Evolutionary conservation across 2,329 filamentous ascomycete genomes (phyloP).

Genomic region (Emericellopsis cladophorae): DNA sequence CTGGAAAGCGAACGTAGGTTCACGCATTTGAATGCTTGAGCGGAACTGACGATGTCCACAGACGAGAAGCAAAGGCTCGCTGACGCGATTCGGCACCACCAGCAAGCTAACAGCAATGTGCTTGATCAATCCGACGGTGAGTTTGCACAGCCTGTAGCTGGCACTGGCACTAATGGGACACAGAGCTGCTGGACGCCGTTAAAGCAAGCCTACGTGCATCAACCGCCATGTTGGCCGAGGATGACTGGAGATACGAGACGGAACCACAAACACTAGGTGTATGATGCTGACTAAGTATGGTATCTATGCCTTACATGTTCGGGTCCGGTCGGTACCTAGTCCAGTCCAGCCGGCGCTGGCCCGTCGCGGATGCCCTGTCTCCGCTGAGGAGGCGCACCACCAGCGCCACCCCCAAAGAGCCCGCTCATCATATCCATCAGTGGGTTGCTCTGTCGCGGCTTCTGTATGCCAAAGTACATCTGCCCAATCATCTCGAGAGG

Average conservation of each 20-base stretch:
- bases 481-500: conserved; percentile 79
- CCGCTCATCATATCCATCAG: conserved; percentile 97
- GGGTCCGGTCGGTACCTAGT: conserved; percentile 22
- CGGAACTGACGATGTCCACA: conserved; percentile 10
- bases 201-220: conserved; percentile 59
- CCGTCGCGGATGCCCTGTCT: conserved; percentile 32
- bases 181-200: conserved; percentile 58
- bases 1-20: conserved; percentile 41
- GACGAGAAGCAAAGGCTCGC: conserved; percentile 47
- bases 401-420: conserved; percentile 69
- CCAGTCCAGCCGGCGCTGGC: conserved; percentile 46
- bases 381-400: conserved; percentile 23
- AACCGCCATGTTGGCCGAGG: conserved; percentile 62
- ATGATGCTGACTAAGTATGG: conserved; percentile 7
- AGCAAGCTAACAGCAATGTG: conserved; percentile 38
- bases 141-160: conserved; percentile 6
- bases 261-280: conserved; percentile 37
- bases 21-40: not conserved
- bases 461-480: conserved; percentile 90
- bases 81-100: conserved; percentile 49
- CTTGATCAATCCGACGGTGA: conserved; percentile 55
- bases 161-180: not conserved
- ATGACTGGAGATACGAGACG: conserved; percentile 84
- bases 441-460: conserved; percentile 81
- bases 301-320: conserved; percentile 10